Conservation (phyloP, 192 early-diverging fungal genomes). For the Coemansia sp. region DNA sequence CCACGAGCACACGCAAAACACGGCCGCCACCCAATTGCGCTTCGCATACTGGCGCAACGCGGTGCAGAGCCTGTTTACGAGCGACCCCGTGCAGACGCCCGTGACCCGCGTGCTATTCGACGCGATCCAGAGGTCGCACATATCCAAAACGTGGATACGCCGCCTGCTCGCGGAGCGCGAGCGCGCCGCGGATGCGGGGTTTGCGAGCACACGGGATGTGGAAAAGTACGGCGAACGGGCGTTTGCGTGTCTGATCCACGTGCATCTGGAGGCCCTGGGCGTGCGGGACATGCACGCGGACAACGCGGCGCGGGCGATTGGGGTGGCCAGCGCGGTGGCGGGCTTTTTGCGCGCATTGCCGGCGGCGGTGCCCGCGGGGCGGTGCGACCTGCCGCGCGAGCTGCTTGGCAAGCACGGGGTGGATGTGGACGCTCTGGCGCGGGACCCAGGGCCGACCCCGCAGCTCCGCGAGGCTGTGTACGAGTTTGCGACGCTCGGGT, state of each 20-base stretch:
- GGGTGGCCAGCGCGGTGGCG: conserved; percentile 82
- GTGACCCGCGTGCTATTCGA: conserved; percentile 67
- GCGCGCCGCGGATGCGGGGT: too few relatives aligned
- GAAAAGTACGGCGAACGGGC: conserved; percentile 91
- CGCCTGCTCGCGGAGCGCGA: conserved; percentile 68
- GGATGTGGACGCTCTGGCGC: conserved; percentile 71
- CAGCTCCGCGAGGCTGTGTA: conserved; percentile 78
- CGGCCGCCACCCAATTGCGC: conserved; percentile 71
- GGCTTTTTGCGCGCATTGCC: conserved; percentile 74
- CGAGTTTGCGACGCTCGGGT: conserved; percentile 74
- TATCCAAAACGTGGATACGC: conserved; percentile 79
- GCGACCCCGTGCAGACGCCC: conserved; percentile 71
- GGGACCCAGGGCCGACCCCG: conserved; percentile 51
- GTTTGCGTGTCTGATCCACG: conserved; percentile 80
- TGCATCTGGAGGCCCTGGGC: conserved; percentile 84
- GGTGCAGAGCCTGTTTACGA: conserved; percentile 61
- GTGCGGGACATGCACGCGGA: conserved; percentile 79
- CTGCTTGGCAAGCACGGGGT: conserved; percentile 77
- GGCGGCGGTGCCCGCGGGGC: conserved; percentile 61
- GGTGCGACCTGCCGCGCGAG: conserved; percentile 73
- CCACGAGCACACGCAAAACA: conserved; percentile 67
- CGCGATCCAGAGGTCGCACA: conserved; percentile 53
- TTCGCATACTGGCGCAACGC: conserved; percentile 88
- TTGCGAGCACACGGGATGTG: conserved; percentile 66
- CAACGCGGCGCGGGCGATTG: conserved; percentile 87